These are phyloP conservation scores for Cyathus striatus DNA, from an alignment of 768 basidiomycete species.

Conservation along the genomic window DNA sequence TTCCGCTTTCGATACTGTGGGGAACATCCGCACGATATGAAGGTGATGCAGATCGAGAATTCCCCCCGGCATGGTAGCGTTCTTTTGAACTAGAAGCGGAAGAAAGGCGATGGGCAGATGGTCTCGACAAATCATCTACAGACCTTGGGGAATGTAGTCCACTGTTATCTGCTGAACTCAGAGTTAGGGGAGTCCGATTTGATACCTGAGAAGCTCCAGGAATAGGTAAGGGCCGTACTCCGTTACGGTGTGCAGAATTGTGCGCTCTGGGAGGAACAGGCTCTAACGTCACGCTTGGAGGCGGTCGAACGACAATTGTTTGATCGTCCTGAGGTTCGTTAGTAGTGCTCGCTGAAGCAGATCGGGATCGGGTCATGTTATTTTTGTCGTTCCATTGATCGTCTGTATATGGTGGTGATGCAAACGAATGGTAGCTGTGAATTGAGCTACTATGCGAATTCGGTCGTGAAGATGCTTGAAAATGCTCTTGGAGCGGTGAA, in stretches of 20 bases:
- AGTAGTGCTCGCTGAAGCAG: slow-evolving; percentile 28
- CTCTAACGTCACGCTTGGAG: slow-evolving; percentile 18
- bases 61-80: slow-evolving; percentile 22
- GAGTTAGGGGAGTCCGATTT: slow-evolving; percentile 14
- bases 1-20: slow-evolving; percentile 66
- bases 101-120: slow-evolving; percentile 19
- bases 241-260: not conserved
- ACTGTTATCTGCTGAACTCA: slow-evolving; percentile 20
- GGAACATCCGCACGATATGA: slow-evolving; percentile 67
- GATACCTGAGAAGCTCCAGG: slow-evolving; percentile 8
- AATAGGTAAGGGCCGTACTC: slow-evolving; percentile 1
- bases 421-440: slow-evolving; percentile 19
- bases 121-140: slow-evolving; percentile 16
- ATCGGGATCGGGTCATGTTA: slow-evolving; percentile 22
- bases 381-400: slow-evolving; percentile 1
- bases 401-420: slow-evolving; percentile 11
- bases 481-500: slow-evolving; percentile 11
- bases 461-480: slow-evolving; percentile 14
- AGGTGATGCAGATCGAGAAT: slow-evolving; percentile 53
- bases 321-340: slow-evolving; percentile 33
- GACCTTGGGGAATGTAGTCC: slow-evolving; percentile 14
- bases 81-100: slow-evolving; percentile 24
- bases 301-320: slow-evolving; percentile 32
- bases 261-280: slow-evolving; percentile 15
- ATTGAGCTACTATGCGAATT: slow-evolving; percentile 24